Base-by-base conservation (phyloP, 805 yeast genomes). In the Teunomyces barrocoloradensis region DNA sequence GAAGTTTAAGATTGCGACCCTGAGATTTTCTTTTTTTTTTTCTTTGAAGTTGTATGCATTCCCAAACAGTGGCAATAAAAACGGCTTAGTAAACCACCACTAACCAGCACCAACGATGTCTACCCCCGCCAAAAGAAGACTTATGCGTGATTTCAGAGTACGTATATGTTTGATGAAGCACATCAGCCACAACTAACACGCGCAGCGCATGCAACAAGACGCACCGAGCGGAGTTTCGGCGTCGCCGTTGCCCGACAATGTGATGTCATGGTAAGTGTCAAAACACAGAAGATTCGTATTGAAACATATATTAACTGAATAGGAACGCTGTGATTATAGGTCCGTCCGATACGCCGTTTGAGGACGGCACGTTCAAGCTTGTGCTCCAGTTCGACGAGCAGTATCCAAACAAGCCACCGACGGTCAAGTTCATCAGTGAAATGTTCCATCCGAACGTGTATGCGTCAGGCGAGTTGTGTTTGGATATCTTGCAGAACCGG, bases 391-490 rank as follows among this genome's bases (percentile, higher is more conserved):
- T 94, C 64, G 97, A 90, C 64, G 99, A 94, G 70, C 97, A 90
- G 62, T 94, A 94, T 61, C 99, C 99, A 3, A 91, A 92, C 60
- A 94, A 94, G 61, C 98, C 99, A 18, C 99, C 99, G 2, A 75
- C 79, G 48, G 99, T 94, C 39, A 86, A 88, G 64, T 94, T 94
- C 64, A 74, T 91, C 34, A 84, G 92, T 51, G 92, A 88, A 59
- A 94, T 94, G 97, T 94, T 94, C 66, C 99, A 94, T 64, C 99
- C 99, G 2, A 94, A 94, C 63, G 98, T 94, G 3, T 94, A 94
- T 61, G 96, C 96, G 7, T 80, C 85, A 41, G 99, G 99, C 21
- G 98, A 94, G 61, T 80, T 94, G 53, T 94, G 99, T 71, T 78
- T 94, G 53, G 99, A 94, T 70, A 94, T 94, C 55, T 74, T 94